A percentile compares a stretch with the other conserved stretches of the same genome.
phyloP scores from a whole-genome alignment of 257 asterid species.

The Primulina eburnea region DNA sequence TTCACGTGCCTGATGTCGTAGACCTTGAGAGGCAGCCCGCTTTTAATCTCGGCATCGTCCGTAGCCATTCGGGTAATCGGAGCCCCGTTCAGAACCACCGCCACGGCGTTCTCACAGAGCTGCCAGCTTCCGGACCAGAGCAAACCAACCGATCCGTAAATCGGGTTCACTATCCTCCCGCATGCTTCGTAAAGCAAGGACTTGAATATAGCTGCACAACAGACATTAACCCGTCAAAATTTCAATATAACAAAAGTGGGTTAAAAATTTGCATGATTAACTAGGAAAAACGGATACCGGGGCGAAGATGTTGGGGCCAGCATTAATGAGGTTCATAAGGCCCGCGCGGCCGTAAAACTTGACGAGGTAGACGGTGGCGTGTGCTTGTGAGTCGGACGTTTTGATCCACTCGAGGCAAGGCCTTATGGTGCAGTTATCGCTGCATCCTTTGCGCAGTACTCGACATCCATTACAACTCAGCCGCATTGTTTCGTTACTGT shows the following conservation, averaged over 20 bases:
- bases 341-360: conserved; percentile 95
- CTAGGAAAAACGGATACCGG: conserved; percentile 36
- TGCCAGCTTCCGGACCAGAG: conserved; percentile 83
- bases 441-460: conserved; percentile 80
- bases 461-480: conserved; percentile 92
- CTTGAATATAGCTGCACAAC: conserved; percentile 59
- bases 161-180: conserved; percentile 81
- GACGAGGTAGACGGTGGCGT: conserved; percentile 83
- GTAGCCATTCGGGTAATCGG: conserved; percentile 50
- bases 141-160: conserved; percentile 77
- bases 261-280: no score
- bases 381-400: conserved; percentile 62
- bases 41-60: conserved; percentile 44
- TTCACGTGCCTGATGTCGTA: conserved; percentile 61
- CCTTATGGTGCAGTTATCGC: conserved; percentile 61
- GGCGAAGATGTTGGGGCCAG: conserved; percentile 66
- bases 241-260: no score
- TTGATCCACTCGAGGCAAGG: conserved; percentile 82
- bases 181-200: conserved; percentile 82
- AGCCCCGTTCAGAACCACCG: conserved; percentile 63
- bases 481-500: conserved; percentile 36
- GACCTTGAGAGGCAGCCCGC: conserved; percentile 59
- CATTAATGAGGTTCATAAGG: conserved; percentile 71
- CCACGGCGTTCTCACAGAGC: conserved; percentile 74
- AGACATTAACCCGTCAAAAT: no score